Conservation (phyloP, 176 grass and related monocot species). For the Tillandsia fasciculata region DNA sequence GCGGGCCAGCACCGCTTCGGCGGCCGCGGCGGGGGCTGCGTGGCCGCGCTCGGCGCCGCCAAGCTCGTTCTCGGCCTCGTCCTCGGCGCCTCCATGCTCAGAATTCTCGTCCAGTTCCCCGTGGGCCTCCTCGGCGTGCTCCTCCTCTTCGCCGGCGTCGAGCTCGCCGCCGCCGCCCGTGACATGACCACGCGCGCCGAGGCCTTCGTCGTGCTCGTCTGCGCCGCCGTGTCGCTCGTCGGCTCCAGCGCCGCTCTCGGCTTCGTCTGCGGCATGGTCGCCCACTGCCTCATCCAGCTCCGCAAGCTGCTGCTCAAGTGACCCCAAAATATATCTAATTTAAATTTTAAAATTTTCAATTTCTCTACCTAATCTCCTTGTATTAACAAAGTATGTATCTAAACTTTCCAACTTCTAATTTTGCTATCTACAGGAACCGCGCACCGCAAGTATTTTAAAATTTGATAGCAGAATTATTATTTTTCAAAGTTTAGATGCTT, state of each 20-base stretch:
- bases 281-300: constrained; percentile 43
- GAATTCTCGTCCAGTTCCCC: constrained; percentile 52
- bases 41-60: constrained; percentile 55
- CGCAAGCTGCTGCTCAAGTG: constrained; percentile 25
- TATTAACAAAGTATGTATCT: too few species aligned
- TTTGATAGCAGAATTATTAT: too few species aligned
- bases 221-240: constrained; percentile 61
- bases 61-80: constrained; percentile 54
- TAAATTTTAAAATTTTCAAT: too few species aligned
- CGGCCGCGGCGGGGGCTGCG: constrained; percentile 51
- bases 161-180: constrained; percentile 61
- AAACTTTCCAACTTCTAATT: too few species aligned
- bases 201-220: constrained; percentile 70
- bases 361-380: too few species aligned
- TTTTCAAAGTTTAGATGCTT: too few species aligned
- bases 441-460: too few species aligned
- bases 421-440: too few species aligned
- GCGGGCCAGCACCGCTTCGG: constrained; percentile 86
- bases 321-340: background rate
- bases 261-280: constrained; percentile 53
- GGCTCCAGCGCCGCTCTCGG: constrained; percentile 80
- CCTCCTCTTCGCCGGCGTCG: constrained; percentile 70
- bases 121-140: constrained; percentile 66
- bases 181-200: constrained; percentile 66
- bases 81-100: constrained; percentile 56